Evolutionary conservation across 2,329 filamentous ascomycete species (phyloP), one percentile per base, ranked within the genome.

Genomic region (Penicillium sp.): DNA sequence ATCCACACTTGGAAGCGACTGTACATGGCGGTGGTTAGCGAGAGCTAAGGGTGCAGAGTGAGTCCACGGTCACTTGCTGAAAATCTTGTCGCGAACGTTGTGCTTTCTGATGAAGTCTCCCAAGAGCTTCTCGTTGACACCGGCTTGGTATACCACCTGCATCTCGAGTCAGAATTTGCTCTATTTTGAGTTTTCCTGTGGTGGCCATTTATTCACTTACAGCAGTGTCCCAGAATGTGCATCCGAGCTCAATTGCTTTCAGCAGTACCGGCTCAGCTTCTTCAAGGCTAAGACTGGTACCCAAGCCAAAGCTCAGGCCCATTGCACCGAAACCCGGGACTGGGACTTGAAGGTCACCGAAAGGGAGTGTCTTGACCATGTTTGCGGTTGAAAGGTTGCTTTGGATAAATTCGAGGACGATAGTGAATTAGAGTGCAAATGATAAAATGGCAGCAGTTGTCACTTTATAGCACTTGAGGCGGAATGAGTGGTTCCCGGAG

Each of bases 31-130:
- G 18, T 22, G 18, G 4, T 40, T 22, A 20, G 22, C 29, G 1
- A 12, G 26, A 33, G 11, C 5, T 31, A 31, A 22, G 15, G 12
- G 9, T 44, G 9, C 20, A 9, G 6, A 14, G 9, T 29, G 18
- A 22, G 15, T 0, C 12, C 14, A n/a, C 7, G 5, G 29, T 31
- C 9, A 67, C 75, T 50, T 56, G 79, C 77, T 64, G 57, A 81
- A 81, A n/a, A 81, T 37, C 58, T 81, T 80, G 52, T 81, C 78
- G 1, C 79, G 76, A 9, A 78, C 69, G 47, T 81, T 78, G 64
- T 81, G 78, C 60, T 81, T 81, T 23, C 74, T 64, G 56, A 81
- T 80, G 56, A 81, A 81, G 29, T 80, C 77, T 3, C 79, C 79
- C 0, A 81, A 65, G 0, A 81, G 71, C 64, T 78, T 80, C 52